Evolutionary conservation across 192 early-diverging fungal species (phyloP).

Genomic region (Entrophospora sp.): DNA sequence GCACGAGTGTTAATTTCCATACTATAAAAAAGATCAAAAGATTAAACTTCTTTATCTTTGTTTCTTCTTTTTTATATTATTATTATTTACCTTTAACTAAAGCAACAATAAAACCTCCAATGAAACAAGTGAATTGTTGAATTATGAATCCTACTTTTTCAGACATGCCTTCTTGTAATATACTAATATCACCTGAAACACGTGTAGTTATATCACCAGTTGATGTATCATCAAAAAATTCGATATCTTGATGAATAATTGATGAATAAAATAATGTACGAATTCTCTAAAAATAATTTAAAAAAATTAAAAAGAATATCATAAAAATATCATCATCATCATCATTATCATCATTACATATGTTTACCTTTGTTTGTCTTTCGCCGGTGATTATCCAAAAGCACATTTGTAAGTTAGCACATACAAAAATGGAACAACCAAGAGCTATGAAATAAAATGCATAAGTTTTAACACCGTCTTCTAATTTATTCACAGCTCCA

Average conservation of each 20-base stretch:
- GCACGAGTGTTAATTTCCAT: slow-evolving; percentile 75
- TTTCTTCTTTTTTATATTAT: not conserved
- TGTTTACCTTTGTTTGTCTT: slow-evolving; percentile 28
- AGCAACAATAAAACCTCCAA: slow-evolving; percentile 67
- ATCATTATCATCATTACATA: too few relatives aligned
- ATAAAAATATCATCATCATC: slow-evolving; percentile 34
- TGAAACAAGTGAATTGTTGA: slow-evolving; percentile 53
- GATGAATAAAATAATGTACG: slow-evolving; percentile 63
- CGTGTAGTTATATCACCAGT: slow-evolving; percentile 81
- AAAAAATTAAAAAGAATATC: slow-evolving; percentile 18
- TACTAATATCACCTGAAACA: slow-evolving; percentile 73
- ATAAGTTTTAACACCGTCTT: slow-evolving; percentile 12
- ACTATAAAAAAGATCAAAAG: slow-evolving; percentile 42
- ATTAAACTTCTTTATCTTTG: too few relatives aligned
- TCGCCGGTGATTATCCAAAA: slow-evolving; percentile 39
- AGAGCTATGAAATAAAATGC: not conserved
- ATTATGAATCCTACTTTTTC: slow-evolving; percentile 76
- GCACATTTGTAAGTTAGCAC: slow-evolving; percentile 17
- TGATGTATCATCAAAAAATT: slow-evolving; percentile 74
- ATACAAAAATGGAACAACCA: slow-evolving; percentile 11
- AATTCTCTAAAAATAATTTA: slow-evolving; percentile 54
- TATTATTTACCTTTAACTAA: slow-evolving; percentile 43
- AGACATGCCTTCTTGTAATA: slow-evolving; percentile 82
- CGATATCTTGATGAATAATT: slow-evolving; percentile 79
- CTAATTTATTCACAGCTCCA: slow-evolving; percentile 17